phyloP scores from a whole-genome alignment of 306 rosid genomes.

The Chamaecrista fasciculata region DNA sequence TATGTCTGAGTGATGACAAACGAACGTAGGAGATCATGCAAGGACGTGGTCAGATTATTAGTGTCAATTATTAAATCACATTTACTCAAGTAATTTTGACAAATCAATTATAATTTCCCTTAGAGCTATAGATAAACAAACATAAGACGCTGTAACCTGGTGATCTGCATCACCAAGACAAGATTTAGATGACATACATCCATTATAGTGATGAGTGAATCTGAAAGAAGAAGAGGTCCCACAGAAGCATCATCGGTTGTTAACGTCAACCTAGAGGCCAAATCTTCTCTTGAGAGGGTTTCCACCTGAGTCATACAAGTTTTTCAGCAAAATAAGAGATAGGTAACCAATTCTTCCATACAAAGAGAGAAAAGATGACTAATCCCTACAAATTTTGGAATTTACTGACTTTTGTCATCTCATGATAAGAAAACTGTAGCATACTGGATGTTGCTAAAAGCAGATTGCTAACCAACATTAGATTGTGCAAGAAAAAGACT shows the following conservation, averaged over 20 bases:
- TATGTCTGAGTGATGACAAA: background rate
- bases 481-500: conserved; percentile 20
- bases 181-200: conserved; percentile 70
- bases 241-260: conserved; percentile 82
- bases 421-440: conserved; percentile 16
- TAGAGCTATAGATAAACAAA: background rate
- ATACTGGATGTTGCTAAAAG: background rate
- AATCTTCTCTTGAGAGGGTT: conserved; percentile 84
- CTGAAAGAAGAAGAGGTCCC: conserved; percentile 74
- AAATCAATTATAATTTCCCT: background rate
- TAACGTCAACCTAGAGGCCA: conserved; percentile 92
- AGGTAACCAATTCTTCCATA: background rate
- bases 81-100: background rate
- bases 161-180: background rate
- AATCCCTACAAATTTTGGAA: background rate
- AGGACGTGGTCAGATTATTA: background rate
- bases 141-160: background rate
- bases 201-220: conserved; percentile 82
- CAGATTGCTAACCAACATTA: conserved; percentile 8
- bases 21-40: background rate
- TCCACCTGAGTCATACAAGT: conserved; percentile 64
- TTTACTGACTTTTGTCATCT: background rate
- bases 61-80: background rate
- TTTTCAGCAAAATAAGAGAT: background rate
- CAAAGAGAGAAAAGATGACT: conserved; percentile 5